phyloP scores from a whole-genome alignment of 2,329 filamentous ascomycete genomes.

The Penicillium sp. region DNA sequence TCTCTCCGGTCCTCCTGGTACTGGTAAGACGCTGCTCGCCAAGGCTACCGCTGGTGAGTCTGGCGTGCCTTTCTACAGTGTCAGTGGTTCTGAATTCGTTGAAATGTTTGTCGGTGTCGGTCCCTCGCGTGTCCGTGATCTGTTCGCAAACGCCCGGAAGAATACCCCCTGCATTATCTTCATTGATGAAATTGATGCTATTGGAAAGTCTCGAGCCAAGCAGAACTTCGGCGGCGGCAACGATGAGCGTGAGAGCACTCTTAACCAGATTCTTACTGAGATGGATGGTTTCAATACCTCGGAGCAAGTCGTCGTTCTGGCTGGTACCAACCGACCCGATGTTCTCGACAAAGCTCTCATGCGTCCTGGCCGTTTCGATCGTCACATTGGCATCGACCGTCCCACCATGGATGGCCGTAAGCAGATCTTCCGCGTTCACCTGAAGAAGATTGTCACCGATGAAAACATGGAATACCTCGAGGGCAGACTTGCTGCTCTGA shows the following conservation, averaged over 20 bases:
- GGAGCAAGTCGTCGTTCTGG: slow-evolving; percentile 94
- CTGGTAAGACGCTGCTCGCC: slow-evolving; percentile 94
- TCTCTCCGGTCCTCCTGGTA: slow-evolving; percentile 94
- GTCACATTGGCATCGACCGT: slow-evolving; percentile 92
- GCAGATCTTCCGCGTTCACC: slow-evolving; percentile 93
- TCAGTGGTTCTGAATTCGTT: slow-evolving; percentile 97
- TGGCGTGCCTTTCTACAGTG: slow-evolving; percentile 95
- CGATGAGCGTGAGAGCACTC: slow-evolving; percentile 93
- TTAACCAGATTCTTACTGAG: slow-evolving; percentile 98
- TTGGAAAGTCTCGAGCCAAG: slow-evolving; percentile 87
- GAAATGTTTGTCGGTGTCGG: slow-evolving; percentile 99
- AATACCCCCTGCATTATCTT: slow-evolving; percentile 98
- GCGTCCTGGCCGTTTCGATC: slow-evolving; percentile 94
- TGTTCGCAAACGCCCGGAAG: slow-evolving; percentile 93
- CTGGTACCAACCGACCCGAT: slow-evolving; percentile 94
- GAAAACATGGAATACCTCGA: slow-evolving; percentile 88
- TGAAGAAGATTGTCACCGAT: slow-evolving; percentile 91
- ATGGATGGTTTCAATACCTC: slow-evolving; percentile 99
- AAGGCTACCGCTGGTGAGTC: slow-evolving; percentile 98
- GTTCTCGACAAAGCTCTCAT: slow-evolving; percentile 94
- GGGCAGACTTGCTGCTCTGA: slow-evolving; percentile 87
- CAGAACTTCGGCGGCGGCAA: slow-evolving; percentile 86
- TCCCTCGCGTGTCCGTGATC: slow-evolving; percentile 89
- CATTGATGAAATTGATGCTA: slow-evolving; percentile 98
- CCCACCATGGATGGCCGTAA: slow-evolving; percentile 96